A percentile compares a stretch with the other conserved stretches of the same genome.
Evolutionary conservation across 1,284 basidiomycete genomes (phyloP).

Genomic region (Apiotrichum veenhuisii): DNA sequence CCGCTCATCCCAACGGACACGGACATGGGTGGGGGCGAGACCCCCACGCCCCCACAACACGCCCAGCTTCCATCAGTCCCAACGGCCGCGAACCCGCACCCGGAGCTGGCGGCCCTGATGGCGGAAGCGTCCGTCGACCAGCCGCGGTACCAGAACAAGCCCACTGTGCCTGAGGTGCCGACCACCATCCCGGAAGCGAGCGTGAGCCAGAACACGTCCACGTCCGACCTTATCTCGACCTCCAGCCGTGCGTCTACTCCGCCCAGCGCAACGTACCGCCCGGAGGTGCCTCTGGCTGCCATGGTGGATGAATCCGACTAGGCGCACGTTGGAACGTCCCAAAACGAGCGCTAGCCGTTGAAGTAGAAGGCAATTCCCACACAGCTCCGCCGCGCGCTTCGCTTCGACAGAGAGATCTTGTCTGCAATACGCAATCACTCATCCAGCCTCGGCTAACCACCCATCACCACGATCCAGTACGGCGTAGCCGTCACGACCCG

Average conservation of each 20-base stretch:
- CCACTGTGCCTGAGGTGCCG: neutral
- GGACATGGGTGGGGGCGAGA: neutral
- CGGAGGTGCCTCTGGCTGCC: conserved; percentile 8
- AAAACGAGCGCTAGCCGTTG: too few relatives aligned
- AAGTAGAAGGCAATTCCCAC: too few relatives aligned
- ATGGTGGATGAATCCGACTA: conserved; percentile 5
- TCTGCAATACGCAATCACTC: too few relatives aligned
- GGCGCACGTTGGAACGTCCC: too few relatives aligned
- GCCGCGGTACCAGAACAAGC: too few relatives aligned
- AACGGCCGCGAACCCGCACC: conserved; percentile 1
- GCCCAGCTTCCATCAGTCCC: neutral
- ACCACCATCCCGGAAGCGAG: neutral
- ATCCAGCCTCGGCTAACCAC: too few relatives aligned
- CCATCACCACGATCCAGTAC: too few relatives aligned
- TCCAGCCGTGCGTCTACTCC: conserved; percentile 1
- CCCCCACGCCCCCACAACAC: neutral
- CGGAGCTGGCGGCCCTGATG: conserved; percentile 2
- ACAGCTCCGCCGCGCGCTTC: too few relatives aligned
- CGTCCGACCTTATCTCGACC: conserved; percentile 1
- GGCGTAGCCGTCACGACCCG: too few relatives aligned
- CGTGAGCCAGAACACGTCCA: neutral
- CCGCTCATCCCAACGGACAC: neutral
- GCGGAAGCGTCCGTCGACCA: neutral
- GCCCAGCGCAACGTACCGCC: conserved; percentile 1
- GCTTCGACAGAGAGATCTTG: too few relatives aligned